A percentile compares a stretch with the other conserved stretches of the same genome.
Conservation (phyloP, 1,284 basidiomycete species). For the Puccinia triticina region DNA sequence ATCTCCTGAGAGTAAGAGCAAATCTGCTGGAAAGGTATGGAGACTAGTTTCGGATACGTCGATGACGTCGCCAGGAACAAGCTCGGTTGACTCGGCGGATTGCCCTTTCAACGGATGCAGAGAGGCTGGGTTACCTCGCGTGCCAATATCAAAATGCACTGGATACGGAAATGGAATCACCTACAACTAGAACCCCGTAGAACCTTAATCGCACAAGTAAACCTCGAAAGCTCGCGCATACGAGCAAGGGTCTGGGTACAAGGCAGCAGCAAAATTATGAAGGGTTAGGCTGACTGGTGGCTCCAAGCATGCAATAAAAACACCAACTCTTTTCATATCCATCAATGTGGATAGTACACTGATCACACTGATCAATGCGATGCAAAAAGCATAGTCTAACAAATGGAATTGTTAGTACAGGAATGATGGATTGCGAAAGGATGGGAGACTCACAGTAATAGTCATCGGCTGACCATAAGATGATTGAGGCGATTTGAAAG, state of each 20-base stretch:
- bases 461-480: slow-evolving; percentile 91
- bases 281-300: background rate
- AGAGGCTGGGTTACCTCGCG: slow-evolving; percentile 54
- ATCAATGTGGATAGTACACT: slow-evolving; percentile 85
- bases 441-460: slow-evolving; percentile 57
- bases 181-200: slow-evolving; percentile 75
- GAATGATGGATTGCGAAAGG: slow-evolving; percentile 7
- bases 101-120: slow-evolving; percentile 53
- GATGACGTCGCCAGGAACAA: slow-evolving; percentile 92
- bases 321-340: slow-evolving; percentile 81
- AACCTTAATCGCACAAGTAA: slow-evolving; percentile 78
- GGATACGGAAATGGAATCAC: slow-evolving; percentile 56
- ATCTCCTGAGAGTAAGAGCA: slow-evolving; percentile 89
- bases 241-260: slow-evolving; percentile 76
- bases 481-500: slow-evolving; percentile 94
- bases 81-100: slow-evolving; percentile 70
- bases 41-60: slow-evolving; percentile 80
- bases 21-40: slow-evolving; percentile 81
- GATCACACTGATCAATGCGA: slow-evolving; percentile 83
- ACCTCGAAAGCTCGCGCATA: slow-evolving; percentile 96
- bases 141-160: background rate
- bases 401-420: background rate
- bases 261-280: slow-evolving; percentile 46
- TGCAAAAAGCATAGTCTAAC: slow-evolving; percentile 89
- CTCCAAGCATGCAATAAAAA: slow-evolving; percentile 12